Percentiles rank a stretch among this genome's conserved stretches.
phyloP scores from a whole-genome alignment of 345 rosid genomes.

The Arabidopsis thaliana region TAIR10.1 NC_003074.8:2470001-2470500 shows the following conservation, averaged over 20 bases:
- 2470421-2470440: constrained; percentile 52
- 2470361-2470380: constrained; percentile 55
- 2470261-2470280: constrained; percentile 5
- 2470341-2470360: constrained; percentile 76
- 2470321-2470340: constrained; percentile 82
- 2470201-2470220: constrained; percentile 64
- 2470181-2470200: constrained; percentile 71
- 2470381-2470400: constrained; percentile 42
- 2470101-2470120: constrained; percentile 69
- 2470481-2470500: constrained; percentile 57
- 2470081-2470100: constrained; percentile 82
- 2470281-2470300: constrained; percentile 8
- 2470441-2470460: constrained; percentile 60
- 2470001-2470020: constrained; percentile 35
- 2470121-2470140: constrained; percentile 66
- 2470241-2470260: not conserved
- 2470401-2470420: constrained; percentile 51
- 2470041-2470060: constrained; percentile 78
- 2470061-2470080: constrained; percentile 79
- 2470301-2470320: constrained; percentile 54
- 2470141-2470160: constrained; percentile 75
- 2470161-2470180: constrained; percentile 86
- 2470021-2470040: constrained; percentile 62
- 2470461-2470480: constrained; percentile 64
- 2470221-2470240: constrained; percentile 22